Percentiles rank a stretch among this genome's conserved stretches.
Conservation (phyloP, 108 stramenopile species). For the Nitzschia putrida region DNA sequence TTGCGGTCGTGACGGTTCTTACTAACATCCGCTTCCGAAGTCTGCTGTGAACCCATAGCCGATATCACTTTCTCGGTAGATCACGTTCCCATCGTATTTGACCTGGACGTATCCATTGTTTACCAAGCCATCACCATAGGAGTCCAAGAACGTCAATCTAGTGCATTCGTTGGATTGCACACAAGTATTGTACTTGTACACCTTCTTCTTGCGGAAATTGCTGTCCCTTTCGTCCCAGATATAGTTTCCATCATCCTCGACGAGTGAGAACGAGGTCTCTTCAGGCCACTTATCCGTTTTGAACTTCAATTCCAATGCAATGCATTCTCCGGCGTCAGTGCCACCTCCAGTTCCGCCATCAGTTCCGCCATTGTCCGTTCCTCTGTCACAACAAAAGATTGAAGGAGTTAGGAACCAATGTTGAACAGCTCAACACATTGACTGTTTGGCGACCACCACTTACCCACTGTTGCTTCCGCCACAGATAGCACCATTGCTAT, state of each 20-base stretch:
- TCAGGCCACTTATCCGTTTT: conserved; percentile 4
- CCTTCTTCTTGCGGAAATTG: not conserved
- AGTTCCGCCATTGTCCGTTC: too few species aligned
- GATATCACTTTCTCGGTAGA: not conserved
- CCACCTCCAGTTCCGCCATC: too few species aligned
- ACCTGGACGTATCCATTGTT: not conserved
- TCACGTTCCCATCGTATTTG: not conserved
- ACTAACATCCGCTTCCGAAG: not conserved
- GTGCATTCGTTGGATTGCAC: not conserved
- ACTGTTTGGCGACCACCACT: too few species aligned
- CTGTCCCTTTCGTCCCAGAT: not conserved
- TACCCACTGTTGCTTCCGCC: not conserved
- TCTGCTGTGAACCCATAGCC: not conserved
- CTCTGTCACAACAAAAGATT: too few species aligned
- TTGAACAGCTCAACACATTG: too few species aligned
- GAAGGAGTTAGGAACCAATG: too few species aligned
- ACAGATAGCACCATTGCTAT: conserved; percentile 20
- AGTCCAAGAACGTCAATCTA: not conserved
- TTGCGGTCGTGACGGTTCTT: too few species aligned
- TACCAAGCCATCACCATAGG: conserved; percentile 3
- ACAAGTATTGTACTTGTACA: not conserved
- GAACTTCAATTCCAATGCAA: not conserved
- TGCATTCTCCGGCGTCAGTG: not conserved
- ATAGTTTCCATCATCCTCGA: not conserved
- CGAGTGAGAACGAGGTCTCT: not conserved